These are phyloP conservation scores for Backusella sp. DNA, from an alignment of 192 early-diverging fungal species.

Conservation along the genomic window DNA sequence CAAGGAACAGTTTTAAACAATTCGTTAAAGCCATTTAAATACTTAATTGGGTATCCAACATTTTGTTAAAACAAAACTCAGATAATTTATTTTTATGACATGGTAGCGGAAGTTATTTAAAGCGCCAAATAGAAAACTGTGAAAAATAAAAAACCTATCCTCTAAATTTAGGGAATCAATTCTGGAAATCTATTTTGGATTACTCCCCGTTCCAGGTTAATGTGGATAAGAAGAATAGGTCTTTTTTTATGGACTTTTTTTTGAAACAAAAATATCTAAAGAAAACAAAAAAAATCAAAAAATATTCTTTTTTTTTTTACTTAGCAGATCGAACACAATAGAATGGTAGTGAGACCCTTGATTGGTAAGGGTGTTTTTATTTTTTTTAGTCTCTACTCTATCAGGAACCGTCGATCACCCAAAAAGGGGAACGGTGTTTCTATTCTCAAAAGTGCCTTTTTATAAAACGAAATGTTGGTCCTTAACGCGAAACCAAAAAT, in stretches of 20 bases:
- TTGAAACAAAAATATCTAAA: background rate
- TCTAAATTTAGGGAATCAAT: background rate
- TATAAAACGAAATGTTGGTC: background rate
- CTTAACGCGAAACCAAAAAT: background rate
- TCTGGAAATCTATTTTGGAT: background rate
- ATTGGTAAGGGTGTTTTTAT: no score
- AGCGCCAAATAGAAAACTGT: background rate
- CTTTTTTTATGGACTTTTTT: background rate
- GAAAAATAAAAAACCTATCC: background rate
- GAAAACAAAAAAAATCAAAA: background rate
- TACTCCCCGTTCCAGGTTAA: background rate
- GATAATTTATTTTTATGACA: background rate
- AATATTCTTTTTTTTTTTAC: no score
- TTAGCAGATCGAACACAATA: no score
- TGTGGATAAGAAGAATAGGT: background rate
- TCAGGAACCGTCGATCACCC: background rate
- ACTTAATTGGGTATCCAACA: background rate
- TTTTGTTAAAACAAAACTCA: background rate
- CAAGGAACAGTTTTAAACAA: no score
- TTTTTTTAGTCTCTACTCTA: no score
- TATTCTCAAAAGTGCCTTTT: background rate
- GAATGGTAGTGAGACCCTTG: no score
- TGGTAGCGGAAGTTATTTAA: background rate
- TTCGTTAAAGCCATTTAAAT: background rate
- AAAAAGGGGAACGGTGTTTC: background rate